A percentile compares a stretch with the other conserved stretches of the same genome.
Conservation (phyloP, 2,329 filamentous ascomycete genomes). For the Venturia aucupariae region DNA sequence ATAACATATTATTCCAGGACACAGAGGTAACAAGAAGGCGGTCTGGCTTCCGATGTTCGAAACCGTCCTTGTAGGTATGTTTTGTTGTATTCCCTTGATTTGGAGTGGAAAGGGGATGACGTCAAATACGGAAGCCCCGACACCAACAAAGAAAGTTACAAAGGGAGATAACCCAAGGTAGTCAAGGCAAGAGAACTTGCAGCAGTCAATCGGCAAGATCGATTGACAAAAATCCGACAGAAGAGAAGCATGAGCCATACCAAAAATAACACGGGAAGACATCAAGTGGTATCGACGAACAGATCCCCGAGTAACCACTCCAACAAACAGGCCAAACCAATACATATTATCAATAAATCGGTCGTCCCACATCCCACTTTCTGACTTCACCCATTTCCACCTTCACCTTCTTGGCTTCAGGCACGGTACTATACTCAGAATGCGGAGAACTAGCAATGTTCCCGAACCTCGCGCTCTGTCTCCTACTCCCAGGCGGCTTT, state of each 20-base stretch:
- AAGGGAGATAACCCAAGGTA: too few relatives aligned
- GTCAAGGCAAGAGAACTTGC: too few relatives aligned
- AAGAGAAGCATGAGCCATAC: neutral
- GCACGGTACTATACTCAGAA: slow-evolving; percentile 24
- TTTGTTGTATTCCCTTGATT: too few relatives aligned
- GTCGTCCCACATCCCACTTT: slow-evolving; percentile 39
- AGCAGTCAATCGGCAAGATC: too few relatives aligned
- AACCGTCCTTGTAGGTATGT: too few relatives aligned
- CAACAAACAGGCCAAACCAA: neutral
- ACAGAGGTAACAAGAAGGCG: too few relatives aligned
- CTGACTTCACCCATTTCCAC: slow-evolving; percentile 26
- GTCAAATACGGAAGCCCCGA: too few relatives aligned
- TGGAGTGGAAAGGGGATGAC: too few relatives aligned
- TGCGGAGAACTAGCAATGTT: slow-evolving; percentile 18
- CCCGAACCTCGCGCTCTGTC: neutral
- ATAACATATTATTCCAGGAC: too few relatives aligned
- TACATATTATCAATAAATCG: slow-evolving; percentile 32
- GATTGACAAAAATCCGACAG: neutral
- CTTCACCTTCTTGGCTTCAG: slow-evolving; percentile 18
- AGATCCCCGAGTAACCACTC: neutral
- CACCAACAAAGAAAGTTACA: too few relatives aligned
- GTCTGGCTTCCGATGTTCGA: too few relatives aligned
- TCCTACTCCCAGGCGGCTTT: neutral
- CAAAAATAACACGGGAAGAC: slow-evolving; percentile 14
- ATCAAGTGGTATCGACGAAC: neutral